Percentiles rank a stretch among this genome's conserved stretches.
phyloP scores from a whole-genome alignment of 2,329 filamentous ascomycete species.

The Fusarium veterinarium region DNA sequence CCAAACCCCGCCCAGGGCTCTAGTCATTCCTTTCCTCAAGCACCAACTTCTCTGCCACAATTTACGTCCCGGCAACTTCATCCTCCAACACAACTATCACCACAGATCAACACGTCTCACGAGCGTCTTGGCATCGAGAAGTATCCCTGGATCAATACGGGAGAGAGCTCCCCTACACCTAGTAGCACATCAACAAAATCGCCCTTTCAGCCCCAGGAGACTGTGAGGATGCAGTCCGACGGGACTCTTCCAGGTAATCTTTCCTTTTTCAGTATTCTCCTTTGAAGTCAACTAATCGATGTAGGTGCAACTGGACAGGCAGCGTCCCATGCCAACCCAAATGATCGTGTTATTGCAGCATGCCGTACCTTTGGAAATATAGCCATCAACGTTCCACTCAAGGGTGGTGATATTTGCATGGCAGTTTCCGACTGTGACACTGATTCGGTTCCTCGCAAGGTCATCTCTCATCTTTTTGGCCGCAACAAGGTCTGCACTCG shows the following conservation, averaged over 20 bases:
- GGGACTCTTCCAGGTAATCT: conserved; percentile 22
- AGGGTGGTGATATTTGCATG: conserved; percentile 59
- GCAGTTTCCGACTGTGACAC: conserved; percentile 69
- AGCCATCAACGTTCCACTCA: conserved; percentile 24
- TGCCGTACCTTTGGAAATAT: conserved; percentile 33
- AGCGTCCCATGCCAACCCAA: conserved; percentile 15
- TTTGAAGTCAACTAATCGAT: conserved; percentile 1
- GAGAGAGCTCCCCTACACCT: conserved; percentile 22
- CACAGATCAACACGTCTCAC: conserved; percentile 25
- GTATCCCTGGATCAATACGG: conserved; percentile 24
- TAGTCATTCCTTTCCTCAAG: conserved; percentile 30
- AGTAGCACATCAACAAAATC: conserved; percentile 22
- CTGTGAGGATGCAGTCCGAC: conserved; percentile 7
- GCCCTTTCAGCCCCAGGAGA: conserved; percentile 17
- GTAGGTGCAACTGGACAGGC: conserved; percentile 3
- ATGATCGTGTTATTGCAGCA: conserved; percentile 37
- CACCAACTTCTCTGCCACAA: conserved; percentile 34
- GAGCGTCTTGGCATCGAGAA: conserved; percentile 21
- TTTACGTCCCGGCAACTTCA: conserved; percentile 31
- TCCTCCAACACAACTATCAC: conserved; percentile 23
- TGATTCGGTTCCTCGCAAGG: conserved; percentile 73
- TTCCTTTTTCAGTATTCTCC: neutral
- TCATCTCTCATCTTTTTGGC: conserved; percentile 84
- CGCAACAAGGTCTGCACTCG: conserved; percentile 84
- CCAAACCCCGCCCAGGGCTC: conserved; percentile 55